Base-by-base conservation (phyloP, 768 basidiomycete genomes). In the Rhodocollybia butyracea region DNA sequence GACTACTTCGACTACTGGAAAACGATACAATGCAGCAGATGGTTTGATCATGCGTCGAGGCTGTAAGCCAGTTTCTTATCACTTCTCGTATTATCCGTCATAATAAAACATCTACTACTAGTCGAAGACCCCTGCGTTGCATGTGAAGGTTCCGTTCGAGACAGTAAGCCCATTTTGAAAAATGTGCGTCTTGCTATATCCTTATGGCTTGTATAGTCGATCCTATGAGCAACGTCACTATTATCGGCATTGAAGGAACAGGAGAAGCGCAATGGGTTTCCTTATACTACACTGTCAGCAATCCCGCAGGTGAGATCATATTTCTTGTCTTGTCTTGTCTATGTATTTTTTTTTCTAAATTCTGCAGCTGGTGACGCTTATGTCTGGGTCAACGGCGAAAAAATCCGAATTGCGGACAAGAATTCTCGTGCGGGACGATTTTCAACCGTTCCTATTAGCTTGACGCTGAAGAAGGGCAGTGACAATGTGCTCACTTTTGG, bases 201-300 rank as follows among this genome's bases (percentile, higher is more conserved):
- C 31, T 38, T n/a, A 38, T 34, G 1, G 12, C 48, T 24, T 30
- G n/a, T n/a, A 12, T 19, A 57, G 41, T 51, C n/a, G 45, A 47
- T 26, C 17, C 34, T 8, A 65, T 68, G 52, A 57, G 64, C 22
- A 66, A 63, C 26, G 40, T 69, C 32, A 66, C 66, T 27, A 62
- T 68, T 52, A 54, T 57, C 41, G 59, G 64, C 22, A 67, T 70
- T 30, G 56, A 61, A 41, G 68, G 66, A 30, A 69, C 68, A 19
- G 69, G 69, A 4, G 29, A 68, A 45, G 64, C 66, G 3, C 67
- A 70, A 57, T 68, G 69, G 69, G 60, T 70, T 17, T 70, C 69
- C 8, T 59, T 67, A 26, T 66, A 67, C 48, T 69, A 69, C 51
- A 50, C 48, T 24, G 48, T 50, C 48, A 50, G 15, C 34, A 34